These are phyloP conservation scores for Ophiostoma fasciatum DNA, from an alignment of 2,329 filamentous ascomycete genomes.

Conservation along the genomic window DNA sequence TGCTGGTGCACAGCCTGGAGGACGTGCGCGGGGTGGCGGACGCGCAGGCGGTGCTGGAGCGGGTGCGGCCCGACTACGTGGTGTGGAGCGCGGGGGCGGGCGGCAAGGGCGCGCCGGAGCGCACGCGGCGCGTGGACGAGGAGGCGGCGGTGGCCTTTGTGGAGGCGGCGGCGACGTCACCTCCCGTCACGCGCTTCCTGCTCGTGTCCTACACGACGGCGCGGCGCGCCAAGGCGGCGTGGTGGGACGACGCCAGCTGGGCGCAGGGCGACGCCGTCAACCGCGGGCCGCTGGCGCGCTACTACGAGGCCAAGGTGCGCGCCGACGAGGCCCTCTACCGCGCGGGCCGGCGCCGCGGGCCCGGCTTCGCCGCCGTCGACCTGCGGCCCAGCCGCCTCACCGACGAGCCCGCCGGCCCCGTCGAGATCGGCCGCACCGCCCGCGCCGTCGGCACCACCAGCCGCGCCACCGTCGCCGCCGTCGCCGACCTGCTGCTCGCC, in stretches of 20 bases:
- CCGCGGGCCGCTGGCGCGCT: slow-evolving; percentile 29
- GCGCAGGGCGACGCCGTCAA: slow-evolving; percentile 24
- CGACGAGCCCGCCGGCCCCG: slow-evolving; percentile 29
- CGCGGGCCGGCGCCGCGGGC: slow-evolving; percentile 22
- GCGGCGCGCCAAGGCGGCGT: slow-evolving; percentile 34
- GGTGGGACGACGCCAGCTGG: slow-evolving; percentile 40
- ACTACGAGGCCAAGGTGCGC: slow-evolving; percentile 45
- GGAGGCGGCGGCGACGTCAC: slow-evolving; percentile 38
- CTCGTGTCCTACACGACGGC: slow-evolving; percentile 47
- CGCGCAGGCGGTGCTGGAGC: slow-evolving; percentile 46
- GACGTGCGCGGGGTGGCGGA: slow-evolving; percentile 50
- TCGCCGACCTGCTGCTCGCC: slow-evolving; percentile 41
- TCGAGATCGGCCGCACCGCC: slow-evolving; percentile 32
- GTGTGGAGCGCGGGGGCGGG: slow-evolving; percentile 54
- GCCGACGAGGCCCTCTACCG: slow-evolving; percentile 43
- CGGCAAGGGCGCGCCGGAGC: slow-evolving; percentile 40
- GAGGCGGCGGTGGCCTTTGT: slow-evolving; percentile 51
- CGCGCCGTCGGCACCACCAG: slow-evolving; percentile 26
- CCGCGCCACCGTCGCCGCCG: slow-evolving; percentile 44
- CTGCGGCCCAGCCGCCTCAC: slow-evolving; percentile 38
- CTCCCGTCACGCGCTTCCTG: slow-evolving; percentile 44
- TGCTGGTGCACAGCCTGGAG: slow-evolving; percentile 57
- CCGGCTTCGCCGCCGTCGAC: slow-evolving; percentile 32
- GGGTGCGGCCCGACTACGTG: slow-evolving; percentile 48
- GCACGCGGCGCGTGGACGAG: slow-evolving; percentile 33